Base-by-base conservation (phyloP, 179 eudicot genomes). In the Nepenthes alata region DNA sequence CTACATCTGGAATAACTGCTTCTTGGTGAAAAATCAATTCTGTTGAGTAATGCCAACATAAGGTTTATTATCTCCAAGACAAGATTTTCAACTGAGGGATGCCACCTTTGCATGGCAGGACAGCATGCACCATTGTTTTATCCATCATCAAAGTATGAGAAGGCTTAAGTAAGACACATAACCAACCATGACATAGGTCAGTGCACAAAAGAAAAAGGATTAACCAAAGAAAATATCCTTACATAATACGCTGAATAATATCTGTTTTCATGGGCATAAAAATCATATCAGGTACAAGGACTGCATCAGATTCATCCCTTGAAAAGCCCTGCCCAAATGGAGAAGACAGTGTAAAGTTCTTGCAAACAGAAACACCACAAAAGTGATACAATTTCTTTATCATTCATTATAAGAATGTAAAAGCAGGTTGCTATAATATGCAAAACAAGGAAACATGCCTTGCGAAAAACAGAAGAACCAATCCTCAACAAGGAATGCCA, bases 401-500 rank as follows among this genome's bases (percentile, higher is more conserved):
- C 11, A 47, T 1, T 47, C 11, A 47, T 47, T 11, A 47, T 6
- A 11, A 47, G 11, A 11, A 47, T 47, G 50, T 11, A 47, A 47
- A 11, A 50, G 53, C 13, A 11, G 15, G 53, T 25, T 25, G 25
- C 25, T 0, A 25, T 25, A 25, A 25, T 1, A 25, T 25, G 8
- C 55, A 3, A 55, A 6, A 49, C 10, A 37, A 11, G 15, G 5
- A 49, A 39, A 37, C 53, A 49, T 74, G 81, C 91, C 97, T 84
- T 78, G 16, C 48, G 68, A 66, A 69, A 68, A 57, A 58, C 60
- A 64, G 70, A 58, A 44, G 71, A 59, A 57, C 58, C 57, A 54
- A 62, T 78, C 97, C 98, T 89, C 83, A 89, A 68, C 59, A 80
- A 77, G 57, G 81, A 78, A 76, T 89, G 98, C 98, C 98, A 93